Evolutionary conservation across 1,139 yeast genomes (phyloP).

Genomic region (Taphrina pruni): DNA sequence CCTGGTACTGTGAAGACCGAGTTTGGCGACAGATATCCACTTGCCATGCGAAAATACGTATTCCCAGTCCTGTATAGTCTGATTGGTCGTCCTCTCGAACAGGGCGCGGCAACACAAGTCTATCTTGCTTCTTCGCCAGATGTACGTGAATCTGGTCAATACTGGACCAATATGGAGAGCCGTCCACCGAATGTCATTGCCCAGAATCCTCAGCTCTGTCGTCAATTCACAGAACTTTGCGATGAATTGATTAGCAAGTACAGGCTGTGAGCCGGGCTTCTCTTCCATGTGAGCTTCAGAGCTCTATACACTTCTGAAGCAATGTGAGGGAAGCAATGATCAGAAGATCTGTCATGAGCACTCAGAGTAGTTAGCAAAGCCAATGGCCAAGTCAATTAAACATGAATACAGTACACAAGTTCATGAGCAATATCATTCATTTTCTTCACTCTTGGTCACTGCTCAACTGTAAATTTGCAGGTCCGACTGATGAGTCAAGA

Average conservation of each 20-base stretch:
- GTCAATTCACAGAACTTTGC: slow-evolving; percentile 26
- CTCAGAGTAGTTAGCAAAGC: not conserved
- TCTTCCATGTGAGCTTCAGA: not conserved
- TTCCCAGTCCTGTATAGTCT: slow-evolving; percentile 74
- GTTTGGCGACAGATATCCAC: slow-evolving; percentile 13
- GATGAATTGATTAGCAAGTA: slow-evolving; percentile 37
- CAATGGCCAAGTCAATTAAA: not conserved
- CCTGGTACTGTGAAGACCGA: slow-evolving; percentile 37
- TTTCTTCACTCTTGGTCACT: no score
- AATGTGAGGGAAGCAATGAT: not conserved
- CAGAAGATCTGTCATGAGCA: not conserved
- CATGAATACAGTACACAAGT: no score
- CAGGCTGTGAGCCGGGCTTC: slow-evolving; percentile 4
- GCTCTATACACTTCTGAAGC: not conserved
- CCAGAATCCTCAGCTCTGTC: slow-evolving; percentile 19
- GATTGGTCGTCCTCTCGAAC: slow-evolving; percentile 63
- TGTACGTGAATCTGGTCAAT: slow-evolving; percentile 13
- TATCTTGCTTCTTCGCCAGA: slow-evolving; percentile 34
- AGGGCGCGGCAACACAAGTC: slow-evolving; percentile 48
- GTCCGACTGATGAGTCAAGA: no score
- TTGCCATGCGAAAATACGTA: slow-evolving; percentile 49
- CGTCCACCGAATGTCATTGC: slow-evolving; percentile 18
- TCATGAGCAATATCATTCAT: no score
- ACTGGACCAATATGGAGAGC: slow-evolving; percentile 36
- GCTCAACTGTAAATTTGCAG: no score